Conservation (phyloP, 805 yeast species). For the Saccharomycopsis sp. region DNA sequence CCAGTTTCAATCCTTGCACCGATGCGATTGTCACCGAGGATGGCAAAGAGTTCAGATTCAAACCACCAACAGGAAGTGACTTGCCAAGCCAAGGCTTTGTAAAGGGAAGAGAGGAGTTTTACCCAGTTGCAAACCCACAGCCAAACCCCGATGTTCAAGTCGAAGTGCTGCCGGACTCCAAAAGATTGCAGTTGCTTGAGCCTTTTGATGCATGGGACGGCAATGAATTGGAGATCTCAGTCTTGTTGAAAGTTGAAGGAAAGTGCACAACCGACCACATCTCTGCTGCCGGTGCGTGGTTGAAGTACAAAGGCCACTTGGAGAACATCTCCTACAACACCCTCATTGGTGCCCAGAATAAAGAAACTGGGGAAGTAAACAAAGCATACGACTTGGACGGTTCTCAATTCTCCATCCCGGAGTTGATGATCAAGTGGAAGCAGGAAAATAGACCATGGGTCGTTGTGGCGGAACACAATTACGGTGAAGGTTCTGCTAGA, state of each 20-base stretch:
- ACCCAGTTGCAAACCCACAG: conserved; percentile 62
- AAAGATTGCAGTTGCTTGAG: conserved; percentile 81
- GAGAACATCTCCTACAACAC: conserved; percentile 95
- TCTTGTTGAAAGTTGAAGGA: conserved; percentile 87
- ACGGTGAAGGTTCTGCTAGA: conserved; percentile 99
- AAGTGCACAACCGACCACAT: conserved; percentile 99
- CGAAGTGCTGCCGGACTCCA: conserved; percentile 78
- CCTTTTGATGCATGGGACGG: conserved; percentile 88
- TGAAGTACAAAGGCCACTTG: conserved; percentile 99
- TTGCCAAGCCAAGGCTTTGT: conserved; percentile 73
- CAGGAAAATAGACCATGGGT: conserved; percentile 78
- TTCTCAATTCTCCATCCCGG: conserved; percentile 75
- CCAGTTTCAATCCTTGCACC: conserved; percentile 82
- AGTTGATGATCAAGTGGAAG: conserved; percentile 93
- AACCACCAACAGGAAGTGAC: conserved; percentile 71
- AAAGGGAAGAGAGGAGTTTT: conserved; percentile 63
- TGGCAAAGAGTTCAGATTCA: conserved; percentile 69
- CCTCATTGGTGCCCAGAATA: conserved; percentile 91
- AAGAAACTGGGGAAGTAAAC: conserved; percentile 95
- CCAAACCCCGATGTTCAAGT: conserved; percentile 52
- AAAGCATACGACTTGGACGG: conserved; percentile 83
- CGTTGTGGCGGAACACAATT: conserved; percentile 95
- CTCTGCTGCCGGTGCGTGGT: conserved; percentile 99
- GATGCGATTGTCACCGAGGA: conserved; percentile 67
- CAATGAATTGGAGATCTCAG: conserved; percentile 65